These are phyloP conservation scores for Setaria italica DNA, from an alignment of 202 grass and related monocot species.

Conservation along the genomic window DNA sequence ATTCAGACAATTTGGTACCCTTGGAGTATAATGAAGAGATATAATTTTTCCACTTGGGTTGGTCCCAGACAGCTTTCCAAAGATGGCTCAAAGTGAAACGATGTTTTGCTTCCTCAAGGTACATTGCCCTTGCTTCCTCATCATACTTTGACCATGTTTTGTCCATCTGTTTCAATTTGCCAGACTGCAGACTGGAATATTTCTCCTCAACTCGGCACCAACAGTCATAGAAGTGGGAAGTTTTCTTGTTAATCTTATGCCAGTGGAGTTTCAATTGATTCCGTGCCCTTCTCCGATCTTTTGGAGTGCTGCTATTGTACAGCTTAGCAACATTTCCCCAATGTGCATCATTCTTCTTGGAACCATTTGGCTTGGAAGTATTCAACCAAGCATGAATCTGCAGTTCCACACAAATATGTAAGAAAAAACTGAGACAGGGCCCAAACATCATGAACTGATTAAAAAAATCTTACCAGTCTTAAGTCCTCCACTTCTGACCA, in stretches of 20 bases:
- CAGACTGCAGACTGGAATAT: slow-evolving; percentile 37
- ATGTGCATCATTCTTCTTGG: slow-evolving; percentile 24
- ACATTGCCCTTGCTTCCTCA: slow-evolving; percentile 41
- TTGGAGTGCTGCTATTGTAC: slow-evolving; percentile 42
- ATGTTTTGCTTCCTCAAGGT: slow-evolving; percentile 42
- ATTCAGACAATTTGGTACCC: slow-evolving; percentile 30
- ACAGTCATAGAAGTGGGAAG: slow-evolving; percentile 42
- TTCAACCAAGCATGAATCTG: slow-evolving; percentile 50
- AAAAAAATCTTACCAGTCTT: slow-evolving; percentile 36
- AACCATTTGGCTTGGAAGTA: neutral
- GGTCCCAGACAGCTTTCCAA: slow-evolving; percentile 48
- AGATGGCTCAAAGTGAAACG: slow-evolving; percentile 33
- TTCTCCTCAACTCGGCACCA: slow-evolving; percentile 45
- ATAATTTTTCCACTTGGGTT: slow-evolving; percentile 51
- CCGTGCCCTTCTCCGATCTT: slow-evolving; percentile 27
- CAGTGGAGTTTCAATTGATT: slow-evolving; percentile 39
- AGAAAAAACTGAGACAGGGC: neutral
- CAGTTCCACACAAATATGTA: slow-evolving; percentile 23
- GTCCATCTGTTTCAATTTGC: slow-evolving; percentile 40
- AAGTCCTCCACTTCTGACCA: slow-evolving; percentile 48
- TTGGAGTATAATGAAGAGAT: slow-evolving; percentile 37
- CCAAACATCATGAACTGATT: neutral
- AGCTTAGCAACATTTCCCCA: slow-evolving; percentile 23
- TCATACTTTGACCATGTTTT: slow-evolving; percentile 45
- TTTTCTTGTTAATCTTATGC: slow-evolving; percentile 35